These are phyloP conservation scores for Penicillium pancosmium DNA, from an alignment of 495 filamentous ascomycete genomes.

Conservation along the genomic window DNA sequence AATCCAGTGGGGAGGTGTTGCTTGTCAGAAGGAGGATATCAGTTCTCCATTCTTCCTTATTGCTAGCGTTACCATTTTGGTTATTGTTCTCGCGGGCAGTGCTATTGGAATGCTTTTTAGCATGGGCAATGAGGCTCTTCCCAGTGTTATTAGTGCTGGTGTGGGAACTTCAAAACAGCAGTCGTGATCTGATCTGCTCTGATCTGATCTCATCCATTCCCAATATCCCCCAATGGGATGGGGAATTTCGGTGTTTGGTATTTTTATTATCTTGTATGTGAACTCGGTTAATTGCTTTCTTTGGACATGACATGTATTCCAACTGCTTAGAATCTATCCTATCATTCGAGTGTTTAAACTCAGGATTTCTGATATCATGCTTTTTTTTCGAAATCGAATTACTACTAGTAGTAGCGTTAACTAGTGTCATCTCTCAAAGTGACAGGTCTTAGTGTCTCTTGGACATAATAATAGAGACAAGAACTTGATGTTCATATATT, in stretches of 20 bases:
- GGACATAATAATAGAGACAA: too few relatives aligned
- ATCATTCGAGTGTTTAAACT: too few relatives aligned
- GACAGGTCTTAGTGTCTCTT: too few relatives aligned
- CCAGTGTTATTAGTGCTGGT: slow-evolving; percentile 85
- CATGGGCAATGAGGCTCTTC: slow-evolving; percentile 78
- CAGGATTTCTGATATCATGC: too few relatives aligned
- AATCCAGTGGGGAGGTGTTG: slow-evolving; percentile 75
- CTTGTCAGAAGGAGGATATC: slow-evolving; percentile 91
- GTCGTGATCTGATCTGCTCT: slow-evolving; percentile 23
- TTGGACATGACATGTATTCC: not conserved
- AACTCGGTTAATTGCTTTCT: not conserved
- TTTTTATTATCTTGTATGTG: slow-evolving; percentile 3
- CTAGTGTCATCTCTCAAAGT: too few relatives aligned
- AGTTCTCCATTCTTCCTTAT: slow-evolving; percentile 87
- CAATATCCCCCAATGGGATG: not conserved
- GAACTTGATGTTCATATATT: too few relatives aligned
- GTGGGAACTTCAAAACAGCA: slow-evolving; percentile 62
- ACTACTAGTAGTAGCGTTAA: too few relatives aligned
- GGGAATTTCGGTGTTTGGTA: not conserved
- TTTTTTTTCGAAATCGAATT: too few relatives aligned
- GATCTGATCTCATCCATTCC: not conserved
- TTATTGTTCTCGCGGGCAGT: slow-evolving; percentile 61
- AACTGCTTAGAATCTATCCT: not conserved
- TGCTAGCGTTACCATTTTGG: slow-evolving; percentile 64
- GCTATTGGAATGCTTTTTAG: slow-evolving; percentile 75